These are phyloP conservation scores for Ganoderma boninense DNA, from an alignment of 1,284 basidiomycete genomes.

Conservation along the genomic window DNA sequence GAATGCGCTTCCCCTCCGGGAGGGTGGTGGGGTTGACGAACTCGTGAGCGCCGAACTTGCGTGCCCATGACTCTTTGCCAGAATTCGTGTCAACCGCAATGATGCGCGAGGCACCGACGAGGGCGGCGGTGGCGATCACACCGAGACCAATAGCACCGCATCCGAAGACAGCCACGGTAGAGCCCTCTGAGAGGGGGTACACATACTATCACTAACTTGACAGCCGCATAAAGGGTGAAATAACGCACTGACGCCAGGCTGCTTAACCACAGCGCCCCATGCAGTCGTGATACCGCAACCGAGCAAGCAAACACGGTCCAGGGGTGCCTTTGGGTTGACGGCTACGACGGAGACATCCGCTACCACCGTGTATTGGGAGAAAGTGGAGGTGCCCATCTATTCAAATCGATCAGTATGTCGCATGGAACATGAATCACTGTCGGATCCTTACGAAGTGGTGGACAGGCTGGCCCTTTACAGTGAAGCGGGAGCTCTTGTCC, in stretches of 20 bases:
- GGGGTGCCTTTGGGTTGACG: conserved; percentile 85
- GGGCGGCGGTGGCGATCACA: conserved; percentile 84
- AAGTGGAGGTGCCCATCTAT: conserved; percentile 98
- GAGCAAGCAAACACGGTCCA: conserved; percentile 94
- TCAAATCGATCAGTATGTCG: conserved; percentile 5
- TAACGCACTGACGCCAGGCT: conserved; percentile 76
- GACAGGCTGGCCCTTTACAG: conserved; percentile 87
- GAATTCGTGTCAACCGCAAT: conserved; percentile 95
- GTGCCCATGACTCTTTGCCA: conserved; percentile 87
- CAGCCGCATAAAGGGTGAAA: background rate
- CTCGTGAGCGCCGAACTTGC: conserved; percentile 96
- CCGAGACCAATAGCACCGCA: conserved; percentile 97
- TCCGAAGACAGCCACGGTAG: conserved; percentile 94
- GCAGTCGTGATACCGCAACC: conserved; percentile 99
- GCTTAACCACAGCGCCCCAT: conserved; percentile 88
- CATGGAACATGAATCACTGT: background rate
- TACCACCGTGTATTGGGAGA: conserved; percentile 99
- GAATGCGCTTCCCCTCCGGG: conserved; percentile 82
- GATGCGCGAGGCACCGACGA: conserved; percentile 85
- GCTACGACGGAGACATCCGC: conserved; percentile 97
- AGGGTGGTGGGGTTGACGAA: conserved; percentile 90
- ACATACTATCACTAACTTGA: conserved; percentile 8
- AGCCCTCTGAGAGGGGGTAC: conserved; percentile 64
- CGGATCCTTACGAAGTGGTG: conserved; percentile 85
- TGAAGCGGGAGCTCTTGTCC: conserved; percentile 92